Evolutionary conservation across 805 yeast species (phyloP).

Genomic region (Sugiyamaella mastotermitis): DNA sequence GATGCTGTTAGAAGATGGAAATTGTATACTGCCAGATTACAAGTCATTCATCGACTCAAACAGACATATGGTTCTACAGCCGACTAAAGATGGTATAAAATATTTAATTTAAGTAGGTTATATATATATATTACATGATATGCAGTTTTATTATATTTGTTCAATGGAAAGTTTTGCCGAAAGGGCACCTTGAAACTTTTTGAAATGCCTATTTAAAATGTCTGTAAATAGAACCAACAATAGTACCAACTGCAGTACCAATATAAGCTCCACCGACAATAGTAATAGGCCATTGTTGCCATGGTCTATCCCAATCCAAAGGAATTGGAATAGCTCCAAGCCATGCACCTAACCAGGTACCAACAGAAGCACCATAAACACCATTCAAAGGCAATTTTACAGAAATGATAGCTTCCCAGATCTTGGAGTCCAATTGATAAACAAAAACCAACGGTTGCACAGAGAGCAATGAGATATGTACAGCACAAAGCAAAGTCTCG

Average conservation of each 20-base stretch:
- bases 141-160: too few species aligned
- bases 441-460: slow-evolving; percentile 58
- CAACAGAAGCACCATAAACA: slow-evolving; percentile 37
- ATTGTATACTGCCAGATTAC: slow-evolving; percentile 5
- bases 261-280: slow-evolving; percentile 68
- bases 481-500: slow-evolving; percentile 56
- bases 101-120: too few species aligned
- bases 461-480: slow-evolving; percentile 54
- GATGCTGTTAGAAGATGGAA: slow-evolving; percentile 10
- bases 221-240: slow-evolving; percentile 27
- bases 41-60: slow-evolving; percentile 8
- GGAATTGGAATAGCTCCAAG: slow-evolving; percentile 91
- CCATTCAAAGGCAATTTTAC: slow-evolving; percentile 24
- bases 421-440: slow-evolving; percentile 45
- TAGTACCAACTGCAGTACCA: slow-evolving; percentile 65
- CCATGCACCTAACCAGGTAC: slow-evolving; percentile 71
- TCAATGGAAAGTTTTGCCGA: too few species aligned
- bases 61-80: slow-evolving; percentile 6
- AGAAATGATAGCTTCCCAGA: slow-evolving; percentile 35
- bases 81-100: too few species aligned
- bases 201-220: background rate
- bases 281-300: slow-evolving; percentile 97
- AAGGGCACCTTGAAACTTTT: too few species aligned
- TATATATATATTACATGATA: background rate
- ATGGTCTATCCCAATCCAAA: slow-evolving; percentile 93